Conservation (phyloP, 495 filamentous ascomycete species). For the Penicillium chermesinum region DNA sequence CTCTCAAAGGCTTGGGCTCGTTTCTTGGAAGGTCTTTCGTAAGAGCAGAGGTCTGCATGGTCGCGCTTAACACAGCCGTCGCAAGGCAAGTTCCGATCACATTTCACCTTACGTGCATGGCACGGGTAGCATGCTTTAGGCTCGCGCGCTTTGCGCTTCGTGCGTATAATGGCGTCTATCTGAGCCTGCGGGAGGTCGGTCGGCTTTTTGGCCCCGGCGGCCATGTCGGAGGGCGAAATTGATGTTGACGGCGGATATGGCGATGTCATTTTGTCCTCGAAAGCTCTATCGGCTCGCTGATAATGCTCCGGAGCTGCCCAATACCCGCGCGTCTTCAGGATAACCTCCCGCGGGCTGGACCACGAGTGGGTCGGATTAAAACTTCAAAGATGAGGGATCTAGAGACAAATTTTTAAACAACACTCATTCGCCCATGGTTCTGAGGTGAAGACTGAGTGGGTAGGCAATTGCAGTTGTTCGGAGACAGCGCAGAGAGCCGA, state of each 20-base stretch:
- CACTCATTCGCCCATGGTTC: too few species aligned
- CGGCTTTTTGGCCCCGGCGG: slow-evolving; percentile 18
- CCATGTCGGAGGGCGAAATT: slow-evolving; percentile 34
- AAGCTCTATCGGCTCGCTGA: not conserved
- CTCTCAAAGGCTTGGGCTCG: slow-evolving; percentile 36
- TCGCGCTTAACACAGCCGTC: slow-evolving; percentile 70
- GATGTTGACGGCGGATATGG: slow-evolving; percentile 32
- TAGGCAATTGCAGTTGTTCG: slow-evolving; percentile 12
- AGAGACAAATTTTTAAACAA: too few species aligned
- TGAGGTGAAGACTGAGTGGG: slow-evolving; percentile 3
- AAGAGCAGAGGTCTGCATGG: slow-evolving; percentile 65
- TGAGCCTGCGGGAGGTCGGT: slow-evolving; percentile 42
- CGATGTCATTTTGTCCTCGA: slow-evolving; percentile 29
- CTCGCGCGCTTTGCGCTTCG: slow-evolving; percentile 45
- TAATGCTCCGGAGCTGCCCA: slow-evolving; percentile 5
- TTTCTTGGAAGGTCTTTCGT: slow-evolving; percentile 62
- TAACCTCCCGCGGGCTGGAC: not conserved
- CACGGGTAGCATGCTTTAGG: slow-evolving; percentile 67
- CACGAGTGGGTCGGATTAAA: not conserved
- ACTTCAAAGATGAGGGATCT: not conserved
- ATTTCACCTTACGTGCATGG: slow-evolving; percentile 69
- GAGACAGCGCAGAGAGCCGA: slow-evolving; percentile 8
- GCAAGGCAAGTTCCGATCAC: slow-evolving; percentile 67
- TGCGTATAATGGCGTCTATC: slow-evolving; percentile 47
- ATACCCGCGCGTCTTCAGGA: not conserved